Evolutionary conservation across 2,329 filamentous ascomycete species (phyloP).

Genomic region (Ophiocordyceps camponoti-rufipedis): DNA sequence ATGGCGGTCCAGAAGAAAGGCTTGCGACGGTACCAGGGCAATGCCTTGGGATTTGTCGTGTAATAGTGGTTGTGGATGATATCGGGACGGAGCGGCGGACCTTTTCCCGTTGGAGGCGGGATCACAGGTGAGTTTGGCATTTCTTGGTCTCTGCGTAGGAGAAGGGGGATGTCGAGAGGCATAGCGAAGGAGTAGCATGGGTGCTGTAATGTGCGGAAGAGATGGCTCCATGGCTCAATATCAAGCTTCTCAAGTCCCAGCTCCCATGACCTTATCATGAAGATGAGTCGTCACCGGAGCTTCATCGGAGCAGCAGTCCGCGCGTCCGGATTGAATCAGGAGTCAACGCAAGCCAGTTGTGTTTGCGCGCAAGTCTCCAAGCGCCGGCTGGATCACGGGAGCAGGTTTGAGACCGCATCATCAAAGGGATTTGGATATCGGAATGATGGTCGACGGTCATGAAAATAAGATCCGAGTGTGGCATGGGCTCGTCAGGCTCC

Average conservation of each 20-base stretch:
- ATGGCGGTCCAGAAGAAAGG: slow-evolving; percentile 2
- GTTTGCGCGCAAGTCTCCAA: background rate
- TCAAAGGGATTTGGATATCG: too few species aligned
- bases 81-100: background rate
- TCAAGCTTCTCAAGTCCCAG: background rate
- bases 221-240: background rate
- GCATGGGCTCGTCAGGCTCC: too few species aligned
- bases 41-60: background rate
- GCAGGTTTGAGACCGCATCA: too few species aligned
- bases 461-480: too few species aligned
- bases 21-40: slow-evolving; percentile 5
- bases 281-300: background rate
- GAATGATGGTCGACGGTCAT: too few species aligned
- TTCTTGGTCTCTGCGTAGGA: background rate
- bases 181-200: background rate
- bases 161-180: background rate
- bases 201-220: background rate
- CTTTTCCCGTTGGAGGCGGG: background rate
- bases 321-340: background rate
- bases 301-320: background rate
- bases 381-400: too few species aligned
- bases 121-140: background rate
- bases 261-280: background rate
- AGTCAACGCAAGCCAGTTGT: background rate
- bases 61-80: slow-evolving; percentile 6